A percentile compares a stretch with the other conserved stretches of the same genome.
Evolutionary conservation across 2,329 filamentous ascomycete genomes (phyloP).

Genomic region (Tolypocladium inflatum): DNA sequence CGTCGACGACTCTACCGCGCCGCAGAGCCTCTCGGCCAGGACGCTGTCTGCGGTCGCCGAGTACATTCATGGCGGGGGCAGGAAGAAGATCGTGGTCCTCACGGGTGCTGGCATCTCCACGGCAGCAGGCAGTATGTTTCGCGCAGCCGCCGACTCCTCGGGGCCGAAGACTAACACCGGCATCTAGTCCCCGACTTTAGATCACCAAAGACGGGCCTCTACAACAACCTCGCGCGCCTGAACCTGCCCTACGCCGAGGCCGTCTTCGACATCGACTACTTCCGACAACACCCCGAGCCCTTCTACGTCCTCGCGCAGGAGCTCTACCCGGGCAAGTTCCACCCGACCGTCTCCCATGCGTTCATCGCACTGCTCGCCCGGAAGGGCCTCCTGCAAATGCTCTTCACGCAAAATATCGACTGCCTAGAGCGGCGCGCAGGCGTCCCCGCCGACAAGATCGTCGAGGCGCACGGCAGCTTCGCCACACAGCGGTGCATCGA

Average conservation of each 20-base stretch:
- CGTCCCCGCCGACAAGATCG: conserved; percentile 67
- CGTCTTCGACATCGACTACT: conserved; percentile 89
- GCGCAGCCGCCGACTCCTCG: background rate
- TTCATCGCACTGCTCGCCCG: conserved; percentile 77
- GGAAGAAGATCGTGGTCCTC: conserved; percentile 72
- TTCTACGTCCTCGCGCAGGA: conserved; percentile 92
- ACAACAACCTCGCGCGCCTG: conserved; percentile 80
- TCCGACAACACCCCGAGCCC: conserved; percentile 71
- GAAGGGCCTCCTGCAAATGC: conserved; percentile 70
- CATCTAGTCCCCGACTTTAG: conserved; percentile 80
- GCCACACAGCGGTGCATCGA: conserved; percentile 87
- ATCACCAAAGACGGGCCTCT: conserved; percentile 85
- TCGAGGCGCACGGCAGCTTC: conserved; percentile 95
- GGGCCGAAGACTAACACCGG: background rate
- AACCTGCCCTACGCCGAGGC: conserved; percentile 84
- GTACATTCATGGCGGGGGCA: conserved; percentile 62
- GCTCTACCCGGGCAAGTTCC: conserved; percentile 81
- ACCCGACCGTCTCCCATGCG: conserved; percentile 80
- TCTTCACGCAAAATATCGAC: conserved; percentile 98
- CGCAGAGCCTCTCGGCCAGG: conserved; percentile 57
- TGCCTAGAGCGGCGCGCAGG: conserved; percentile 84
- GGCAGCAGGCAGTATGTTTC: conserved; percentile 46
- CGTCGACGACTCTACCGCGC: conserved; percentile 48
- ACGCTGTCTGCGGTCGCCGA: conserved; percentile 68
- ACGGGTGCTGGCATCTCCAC: conserved; percentile 86